phyloP scores from a whole-genome alignment of 208 protist species.

The Leishmania arabica region DNA sequence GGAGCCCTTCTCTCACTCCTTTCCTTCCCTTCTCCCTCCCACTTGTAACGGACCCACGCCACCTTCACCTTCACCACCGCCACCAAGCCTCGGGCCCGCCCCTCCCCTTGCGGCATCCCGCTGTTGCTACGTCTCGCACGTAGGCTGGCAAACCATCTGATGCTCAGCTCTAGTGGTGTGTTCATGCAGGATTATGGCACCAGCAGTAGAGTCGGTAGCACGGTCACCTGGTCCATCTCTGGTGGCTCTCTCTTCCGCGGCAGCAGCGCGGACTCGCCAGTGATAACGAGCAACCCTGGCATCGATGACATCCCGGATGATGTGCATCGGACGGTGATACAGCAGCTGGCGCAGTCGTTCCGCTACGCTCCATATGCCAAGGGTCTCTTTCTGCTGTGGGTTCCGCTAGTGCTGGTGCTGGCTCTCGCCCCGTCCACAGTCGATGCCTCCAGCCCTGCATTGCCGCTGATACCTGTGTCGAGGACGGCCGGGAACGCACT shows the following conservation, averaged over 20 bases:
- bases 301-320: slow-evolving; percentile 37
- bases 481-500: slow-evolving; percentile 1
- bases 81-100: not conserved
- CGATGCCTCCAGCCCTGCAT: no score
- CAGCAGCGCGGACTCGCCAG: not conserved
- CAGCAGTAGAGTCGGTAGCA: not conserved
- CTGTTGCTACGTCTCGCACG: not conserved
- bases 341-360: slow-evolving; percentile 30
- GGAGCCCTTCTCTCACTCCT: slow-evolving; percentile 15
- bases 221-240: not conserved
- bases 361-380: slow-evolving; percentile 35
- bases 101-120: not conserved
- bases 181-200: slow-evolving; percentile 26
- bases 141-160: not conserved
- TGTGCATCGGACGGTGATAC: not conserved
- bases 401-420: slow-evolving; percentile 25
- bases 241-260: not conserved
- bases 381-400: slow-evolving; percentile 20
- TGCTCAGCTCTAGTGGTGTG: not conserved
- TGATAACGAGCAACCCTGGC: slow-evolving; percentile 34
- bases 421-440: not conserved
- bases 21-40: not conserved
- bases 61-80: not conserved
- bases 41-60: not conserved
- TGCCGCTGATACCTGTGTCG: slow-evolving; percentile 6